Conservation (phyloP, 1,284 basidiomycete genomes). For the Inonotus hispidus region DNA sequence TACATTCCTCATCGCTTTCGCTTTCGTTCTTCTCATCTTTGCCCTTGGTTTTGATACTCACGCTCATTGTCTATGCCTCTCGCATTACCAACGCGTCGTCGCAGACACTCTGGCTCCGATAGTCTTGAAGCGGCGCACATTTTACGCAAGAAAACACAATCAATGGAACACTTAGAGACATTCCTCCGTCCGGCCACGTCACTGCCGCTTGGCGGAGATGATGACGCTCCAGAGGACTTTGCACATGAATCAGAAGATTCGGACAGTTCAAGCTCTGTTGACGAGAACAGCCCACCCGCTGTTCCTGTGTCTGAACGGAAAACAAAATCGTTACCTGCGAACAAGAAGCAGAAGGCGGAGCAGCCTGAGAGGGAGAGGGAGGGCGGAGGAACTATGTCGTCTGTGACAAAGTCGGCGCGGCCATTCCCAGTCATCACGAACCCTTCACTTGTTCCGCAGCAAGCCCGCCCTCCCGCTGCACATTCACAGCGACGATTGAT, state of each 20-base stretch:
- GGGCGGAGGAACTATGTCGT: background rate
- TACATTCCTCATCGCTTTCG: background rate
- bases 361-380: background rate
- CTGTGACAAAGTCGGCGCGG: constrained; percentile 21
- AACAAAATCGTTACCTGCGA: constrained; percentile 10
- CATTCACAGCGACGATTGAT: constrained; percentile 45
- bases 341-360: constrained; percentile 4
- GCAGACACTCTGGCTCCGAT: constrained; percentile 17
- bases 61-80: constrained; percentile 9
- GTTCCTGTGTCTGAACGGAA: constrained; percentile 10
- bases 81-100: constrained; percentile 17
- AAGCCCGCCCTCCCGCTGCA: constrained; percentile 72
- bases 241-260: constrained; percentile 17
- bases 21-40: background rate
- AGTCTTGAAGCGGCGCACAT: constrained; percentile 9
- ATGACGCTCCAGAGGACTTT: constrained; percentile 17
- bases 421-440: constrained; percentile 46
- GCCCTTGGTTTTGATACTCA: background rate
- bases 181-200: constrained; percentile 9
- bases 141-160: constrained; percentile 14
- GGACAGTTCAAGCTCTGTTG: constrained; percentile 8
- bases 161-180: constrained; percentile 13
- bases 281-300: background rate
- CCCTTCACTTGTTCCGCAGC: constrained; percentile 75
- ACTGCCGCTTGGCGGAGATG: constrained; percentile 11